These are phyloP conservation scores for Choiromyces venosus DNA, from an alignment of 495 filamentous ascomycete species.

Conservation along the genomic window DNA sequence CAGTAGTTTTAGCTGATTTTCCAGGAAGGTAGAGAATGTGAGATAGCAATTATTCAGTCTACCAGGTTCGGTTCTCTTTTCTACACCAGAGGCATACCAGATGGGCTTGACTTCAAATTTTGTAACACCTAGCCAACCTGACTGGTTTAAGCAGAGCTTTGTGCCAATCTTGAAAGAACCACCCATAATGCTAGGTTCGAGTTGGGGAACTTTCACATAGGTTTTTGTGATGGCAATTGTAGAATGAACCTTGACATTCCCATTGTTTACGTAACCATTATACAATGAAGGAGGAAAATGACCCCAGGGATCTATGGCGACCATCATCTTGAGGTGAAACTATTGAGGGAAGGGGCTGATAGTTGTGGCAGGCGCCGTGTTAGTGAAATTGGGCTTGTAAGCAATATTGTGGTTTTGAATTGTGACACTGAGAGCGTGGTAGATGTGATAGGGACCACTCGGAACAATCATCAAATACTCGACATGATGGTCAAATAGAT, in stretches of 20 bases:
- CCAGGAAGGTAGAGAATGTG: too few species aligned
- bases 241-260: constrained; percentile 78
- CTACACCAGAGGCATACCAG: constrained; percentile 94
- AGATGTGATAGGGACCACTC: constrained; percentile 92
- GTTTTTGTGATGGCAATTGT: constrained; percentile 93
- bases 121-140: too few species aligned
- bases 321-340: constrained; percentile 88
- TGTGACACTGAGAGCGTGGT: constrained; percentile 89
- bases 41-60: constrained; percentile 30
- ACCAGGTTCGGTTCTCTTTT: constrained; percentile 87
- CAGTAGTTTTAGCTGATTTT: too few species aligned
- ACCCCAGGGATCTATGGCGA: constrained; percentile 92
- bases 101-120: constrained; percentile 95
- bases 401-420: constrained; percentile 77
- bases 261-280: constrained; percentile 61
- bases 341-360: constrained; percentile 86
- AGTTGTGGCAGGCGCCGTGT: constrained; percentile 82
- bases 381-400: constrained; percentile 91
- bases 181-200: constrained; percentile 74
- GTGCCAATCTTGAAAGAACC: too few species aligned
- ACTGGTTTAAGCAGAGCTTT: too few species aligned
- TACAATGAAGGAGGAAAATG: constrained; percentile 82
- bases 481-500: too few species aligned
- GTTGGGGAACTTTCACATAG: constrained; percentile 93
- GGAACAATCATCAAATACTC: too few species aligned